Evolutionary conservation across 2,329 filamentous ascomycete species (phyloP), one percentile per base, ranked within the genome.

Genomic region (Blastomyces parvus): DNA sequence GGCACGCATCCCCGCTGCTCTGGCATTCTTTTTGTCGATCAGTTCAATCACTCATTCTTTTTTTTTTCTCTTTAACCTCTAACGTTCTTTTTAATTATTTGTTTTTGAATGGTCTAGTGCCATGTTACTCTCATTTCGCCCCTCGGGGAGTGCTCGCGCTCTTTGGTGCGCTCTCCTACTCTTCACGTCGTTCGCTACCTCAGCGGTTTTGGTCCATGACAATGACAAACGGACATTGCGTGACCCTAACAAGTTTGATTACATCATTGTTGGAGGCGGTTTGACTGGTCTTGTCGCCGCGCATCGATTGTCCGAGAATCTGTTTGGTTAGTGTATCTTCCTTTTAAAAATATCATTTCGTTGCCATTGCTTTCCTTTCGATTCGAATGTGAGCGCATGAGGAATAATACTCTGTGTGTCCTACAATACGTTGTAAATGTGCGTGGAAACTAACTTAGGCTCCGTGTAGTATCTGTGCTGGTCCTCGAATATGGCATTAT

Each of bases 401-500:
- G 33, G 14, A 59, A 59, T 27, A 42, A 25, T 44, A 1, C 19
- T 25, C 3, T 11, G n/a, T 22, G 55, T 27, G 36, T 7, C n/a
- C 2, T 4, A 22, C 42, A 3, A 14, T 6, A 38, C 6, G 13
- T 22, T 42, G 6, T 14, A 44, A 27, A 17, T 25, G 14, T 25
- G 19, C 33, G 9, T 27, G 17, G 56, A 58, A 40, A n/a, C 30
- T 55, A n/a, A 55, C 27, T 40, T 40, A 36, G n/a, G 36, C 42
- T n/a, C 52, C 33, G 22, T 38, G 55, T 25, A 67, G 66, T 62
- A 27, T 65, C 63, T 36, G 67, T 68, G 36, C 62, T 67, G 33
- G 67, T 68, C 30, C 57, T 68, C 14, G 67, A 69, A 59, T 67
- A 64, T 64, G 67, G 67, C 19, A 25, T 60, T n/a, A 64, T 67